A percentile compares a stretch with the other conserved stretches of the same genome.
These are phyloP conservation scores for Rhododendron mucronatum DNA, from an alignment of 148 eudicot genomes.

Conservation along the genomic window DNA sequence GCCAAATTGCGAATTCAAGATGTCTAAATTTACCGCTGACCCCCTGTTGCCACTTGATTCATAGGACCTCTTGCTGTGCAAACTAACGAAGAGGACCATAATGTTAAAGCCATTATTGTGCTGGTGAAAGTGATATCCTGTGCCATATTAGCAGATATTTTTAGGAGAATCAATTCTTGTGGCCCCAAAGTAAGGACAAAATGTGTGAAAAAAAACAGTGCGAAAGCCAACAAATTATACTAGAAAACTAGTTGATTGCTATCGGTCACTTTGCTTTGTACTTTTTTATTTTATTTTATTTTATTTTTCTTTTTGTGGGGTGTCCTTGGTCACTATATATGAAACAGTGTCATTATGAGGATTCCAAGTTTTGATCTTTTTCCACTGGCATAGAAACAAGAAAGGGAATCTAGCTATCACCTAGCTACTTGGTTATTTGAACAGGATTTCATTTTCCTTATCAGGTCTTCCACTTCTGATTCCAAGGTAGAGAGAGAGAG, in stretches of 20 bases:
- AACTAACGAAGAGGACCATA: not conserved
- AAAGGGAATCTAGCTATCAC: not conserved
- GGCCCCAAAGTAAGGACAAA: constrained; percentile 24
- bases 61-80: not conserved
- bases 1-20: not conserved
- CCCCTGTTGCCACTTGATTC: too few species aligned
- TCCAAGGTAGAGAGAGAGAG: not conserved
- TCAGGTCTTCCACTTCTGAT: not conserved
- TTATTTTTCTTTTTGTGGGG: not conserved
- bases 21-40: too few species aligned
- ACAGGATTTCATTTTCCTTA: not conserved
- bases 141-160: constrained; percentile 25
- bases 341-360: not conserved
- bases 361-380: constrained; percentile 7
- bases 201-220: not conserved
- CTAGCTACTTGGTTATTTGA: not conserved
- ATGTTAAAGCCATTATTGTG: constrained; percentile 19
- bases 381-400: constrained; percentile 8
- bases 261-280: not conserved
- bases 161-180: constrained; percentile 21
- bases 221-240: constrained; percentile 14
- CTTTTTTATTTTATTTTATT: not conserved
- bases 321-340: not conserved
- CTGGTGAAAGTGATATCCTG: constrained; percentile 25
- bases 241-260: constrained; percentile 5